Percentiles rank a stretch among this genome's conserved stretches.
phyloP scores from a whole-genome alignment of 148 eudicot genomes.

The Fallopia convolvulus region DNA sequence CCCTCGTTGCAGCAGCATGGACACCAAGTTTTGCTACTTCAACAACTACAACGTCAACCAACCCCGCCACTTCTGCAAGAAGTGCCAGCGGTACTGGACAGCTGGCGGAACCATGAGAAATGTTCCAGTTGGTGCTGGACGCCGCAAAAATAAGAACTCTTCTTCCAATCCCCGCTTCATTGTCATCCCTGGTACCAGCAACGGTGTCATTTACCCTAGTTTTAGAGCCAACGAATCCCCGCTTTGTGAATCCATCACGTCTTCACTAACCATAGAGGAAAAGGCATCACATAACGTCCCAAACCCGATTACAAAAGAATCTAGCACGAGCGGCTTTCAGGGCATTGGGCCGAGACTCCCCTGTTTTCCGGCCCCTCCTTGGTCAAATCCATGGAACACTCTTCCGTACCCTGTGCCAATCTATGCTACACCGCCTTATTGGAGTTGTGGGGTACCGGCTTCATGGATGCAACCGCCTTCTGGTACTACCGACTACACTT shows the following conservation, averaged over 20 bases:
- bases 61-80: constrained; percentile 64
- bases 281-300: constrained; percentile 8
- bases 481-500: constrained; percentile 17
- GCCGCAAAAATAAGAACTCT: constrained; percentile 47
- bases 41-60: constrained; percentile 57
- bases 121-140: constrained; percentile 58
- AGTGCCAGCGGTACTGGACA: constrained; percentile 70
- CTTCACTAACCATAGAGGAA: constrained; percentile 15
- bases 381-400: constrained; percentile 35
- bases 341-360: constrained; percentile 19
- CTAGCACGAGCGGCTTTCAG: constrained; percentile 13
- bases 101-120: constrained; percentile 64
- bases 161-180: constrained; percentile 14
- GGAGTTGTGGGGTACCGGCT: constrained; percentile 27
- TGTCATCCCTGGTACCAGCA: constrained; percentile 18
- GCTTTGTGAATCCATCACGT: constrained; percentile 24
- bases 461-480: constrained; percentile 26
- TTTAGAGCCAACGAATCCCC: constrained; percentile 18
- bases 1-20: constrained; percentile 57
- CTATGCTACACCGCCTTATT: constrained; percentile 36
- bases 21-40: constrained; percentile 68
- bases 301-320: constrained; percentile 6
- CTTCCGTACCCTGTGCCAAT: constrained; percentile 31
- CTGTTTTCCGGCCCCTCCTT: constrained; percentile 23
- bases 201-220: constrained; percentile 18